Percentiles rank a stretch among this genome's conserved stretches.
phyloP scores from a whole-genome alignment of 2,329 filamentous ascomycete genomes.

The Amphichorda felina region DNA sequence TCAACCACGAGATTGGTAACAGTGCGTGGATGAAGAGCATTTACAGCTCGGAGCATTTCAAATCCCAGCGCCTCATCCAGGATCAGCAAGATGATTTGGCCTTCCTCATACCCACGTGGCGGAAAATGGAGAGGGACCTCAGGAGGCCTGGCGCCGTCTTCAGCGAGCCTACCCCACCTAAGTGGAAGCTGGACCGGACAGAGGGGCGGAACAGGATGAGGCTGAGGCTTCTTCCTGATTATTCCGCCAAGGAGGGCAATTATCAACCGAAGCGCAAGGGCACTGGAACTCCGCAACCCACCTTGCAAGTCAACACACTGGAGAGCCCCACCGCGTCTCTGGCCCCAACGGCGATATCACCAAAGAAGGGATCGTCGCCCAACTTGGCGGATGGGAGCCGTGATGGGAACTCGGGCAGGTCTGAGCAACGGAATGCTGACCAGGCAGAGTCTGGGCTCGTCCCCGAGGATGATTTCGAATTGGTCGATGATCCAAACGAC shows the following conservation, averaged over 20 bases:
- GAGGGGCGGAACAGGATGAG: slow-evolving; percentile 95
- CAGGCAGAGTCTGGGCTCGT: slow-evolving; percentile 11
- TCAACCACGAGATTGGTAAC: slow-evolving; percentile 78
- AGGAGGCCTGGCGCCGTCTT: slow-evolving; percentile 73
- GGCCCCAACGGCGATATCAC: slow-evolving; percentile 9
- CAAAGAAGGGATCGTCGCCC: slow-evolving; percentile 3
- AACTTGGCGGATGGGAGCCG: neutral
- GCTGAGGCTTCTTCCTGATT: slow-evolving; percentile 72
- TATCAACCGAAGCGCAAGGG: slow-evolving; percentile 76
- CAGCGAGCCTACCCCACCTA: slow-evolving; percentile 45
- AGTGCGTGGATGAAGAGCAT: slow-evolving; percentile 94
- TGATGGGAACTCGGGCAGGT: neutral
- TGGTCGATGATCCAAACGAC: slow-evolving; percentile 87
- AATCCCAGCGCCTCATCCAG: slow-evolving; percentile 78
- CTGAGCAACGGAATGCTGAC: slow-evolving; percentile 8
- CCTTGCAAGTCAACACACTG: slow-evolving; percentile 19
- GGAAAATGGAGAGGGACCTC: slow-evolving; percentile 68
- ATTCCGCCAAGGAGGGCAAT: slow-evolving; percentile 52
- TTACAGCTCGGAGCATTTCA: slow-evolving; percentile 81
- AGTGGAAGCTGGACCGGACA: slow-evolving; percentile 91
- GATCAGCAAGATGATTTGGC: slow-evolving; percentile 85
- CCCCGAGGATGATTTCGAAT: slow-evolving; percentile 85
- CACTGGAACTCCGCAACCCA: slow-evolving; percentile 26
- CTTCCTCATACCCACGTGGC: slow-evolving; percentile 65
- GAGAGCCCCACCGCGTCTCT: slow-evolving; percentile 5